A percentile compares a stretch with the other conserved stretches of the same genome.
Conservation (phyloP, 805 yeast genomes). For the Yarrowia phangngaensis region DNA sequence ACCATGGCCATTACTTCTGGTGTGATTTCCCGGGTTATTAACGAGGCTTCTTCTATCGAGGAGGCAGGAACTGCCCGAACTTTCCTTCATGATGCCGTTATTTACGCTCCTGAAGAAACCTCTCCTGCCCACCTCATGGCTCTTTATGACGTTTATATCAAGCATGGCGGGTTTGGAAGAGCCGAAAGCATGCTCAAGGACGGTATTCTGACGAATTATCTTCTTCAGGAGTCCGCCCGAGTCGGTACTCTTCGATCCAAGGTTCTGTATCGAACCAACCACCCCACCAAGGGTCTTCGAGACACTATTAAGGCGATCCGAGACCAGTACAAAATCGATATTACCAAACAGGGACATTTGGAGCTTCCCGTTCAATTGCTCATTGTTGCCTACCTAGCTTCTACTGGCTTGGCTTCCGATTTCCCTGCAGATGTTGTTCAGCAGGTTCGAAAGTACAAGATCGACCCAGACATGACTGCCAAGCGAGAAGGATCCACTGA, state of each 20-base stretch:
- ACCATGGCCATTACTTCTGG: background rate
- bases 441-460: slow-evolving; percentile 17
- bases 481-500: slow-evolving; percentile 3
- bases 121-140: slow-evolving; percentile 9
- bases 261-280: slow-evolving; percentile 1
- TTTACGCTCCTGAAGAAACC: slow-evolving; percentile 11
- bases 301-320: slow-evolving; percentile 1
- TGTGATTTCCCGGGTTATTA: background rate
- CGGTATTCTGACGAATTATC: background rate
- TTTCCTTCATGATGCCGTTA: slow-evolving; percentile 1
- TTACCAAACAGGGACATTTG: slow-evolving; percentile 11
- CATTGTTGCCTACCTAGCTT: slow-evolving; percentile 4
- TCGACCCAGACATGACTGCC: slow-evolving; percentile 18
- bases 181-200: slow-evolving; percentile 5
- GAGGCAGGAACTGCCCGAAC: background rate
- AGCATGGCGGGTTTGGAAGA: slow-evolving; percentile 1
- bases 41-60: background rate
- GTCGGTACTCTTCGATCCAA: slow-evolving; percentile 10
- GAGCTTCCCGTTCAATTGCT: slow-evolving; percentile 25
- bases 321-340: slow-evolving; percentile 3
- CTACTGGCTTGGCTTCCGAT: slow-evolving; percentile 6
- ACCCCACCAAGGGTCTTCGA: slow-evolving; percentile 1
- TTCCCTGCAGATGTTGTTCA: background rate
- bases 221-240: slow-evolving; percentile 12
- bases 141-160: slow-evolving; percentile 1